Conservation (phyloP, 306 rosid genomes). For the Benincasa hispida region DNA sequence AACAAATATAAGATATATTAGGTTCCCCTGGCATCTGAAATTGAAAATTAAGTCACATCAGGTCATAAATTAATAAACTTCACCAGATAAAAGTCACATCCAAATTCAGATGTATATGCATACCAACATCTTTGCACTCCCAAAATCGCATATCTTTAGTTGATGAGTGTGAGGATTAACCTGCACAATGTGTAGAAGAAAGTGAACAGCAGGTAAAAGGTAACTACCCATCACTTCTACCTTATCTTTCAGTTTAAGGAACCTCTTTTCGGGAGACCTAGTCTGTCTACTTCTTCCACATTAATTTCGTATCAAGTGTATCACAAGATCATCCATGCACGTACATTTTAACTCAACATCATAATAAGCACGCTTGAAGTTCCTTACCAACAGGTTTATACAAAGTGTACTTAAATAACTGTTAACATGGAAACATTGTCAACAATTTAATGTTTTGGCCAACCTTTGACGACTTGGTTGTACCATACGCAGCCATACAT, state of each 20-base stretch:
- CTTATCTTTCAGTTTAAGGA: neutral
- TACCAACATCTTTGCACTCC: constrained; percentile 95
- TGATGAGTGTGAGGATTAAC: constrained; percentile 57
- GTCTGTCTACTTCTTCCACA: neutral
- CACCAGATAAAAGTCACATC: neutral
- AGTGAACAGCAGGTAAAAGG: neutral
- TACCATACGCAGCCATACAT: neutral
- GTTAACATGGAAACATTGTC: neutral
- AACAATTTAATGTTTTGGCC: neutral
- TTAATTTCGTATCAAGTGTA: neutral
- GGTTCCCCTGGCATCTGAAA: constrained; percentile 88
- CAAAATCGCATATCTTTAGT: constrained; percentile 88
- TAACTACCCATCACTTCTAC: neutral
- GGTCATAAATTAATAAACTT: constrained; percentile 8
- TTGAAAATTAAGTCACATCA: neutral
- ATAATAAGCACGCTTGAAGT: neutral
- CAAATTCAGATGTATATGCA: constrained; percentile 5
- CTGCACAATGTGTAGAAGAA: neutral
- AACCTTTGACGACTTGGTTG: neutral
- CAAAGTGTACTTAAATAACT: neutral
- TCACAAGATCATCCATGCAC: neutral
- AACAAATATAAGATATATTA: constrained; percentile 90
- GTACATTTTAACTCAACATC: neutral
- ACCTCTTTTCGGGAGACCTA: neutral
- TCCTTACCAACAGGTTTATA: neutral